Percentiles rank a stretch among this genome's conserved stretches.
Conservation (phyloP, 352 stramenopile genomes). For the Globisporangium canariense region DNA sequence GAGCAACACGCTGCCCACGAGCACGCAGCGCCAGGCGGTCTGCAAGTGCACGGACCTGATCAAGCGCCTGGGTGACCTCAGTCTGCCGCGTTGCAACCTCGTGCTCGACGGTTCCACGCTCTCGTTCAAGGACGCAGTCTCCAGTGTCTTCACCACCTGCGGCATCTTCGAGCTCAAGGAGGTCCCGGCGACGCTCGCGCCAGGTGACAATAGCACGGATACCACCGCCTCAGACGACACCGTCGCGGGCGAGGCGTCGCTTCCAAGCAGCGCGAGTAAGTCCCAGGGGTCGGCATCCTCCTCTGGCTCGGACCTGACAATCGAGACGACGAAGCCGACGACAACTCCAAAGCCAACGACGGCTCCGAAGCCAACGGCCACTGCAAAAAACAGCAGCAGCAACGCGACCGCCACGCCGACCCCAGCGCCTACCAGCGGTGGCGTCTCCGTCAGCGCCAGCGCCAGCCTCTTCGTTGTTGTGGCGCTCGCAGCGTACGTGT, state of each 20-base stretch:
- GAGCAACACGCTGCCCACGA: constrained; percentile 20
- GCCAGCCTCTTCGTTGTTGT: neutral
- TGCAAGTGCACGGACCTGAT: constrained; percentile 32
- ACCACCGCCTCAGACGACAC: neutral
- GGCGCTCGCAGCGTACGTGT: neutral
- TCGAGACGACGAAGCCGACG: neutral
- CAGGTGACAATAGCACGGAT: constrained; percentile 10
- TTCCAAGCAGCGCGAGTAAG: constrained; percentile 1
- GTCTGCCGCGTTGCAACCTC: constrained; percentile 28
- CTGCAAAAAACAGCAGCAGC: neutral
- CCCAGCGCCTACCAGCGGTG: neutral
- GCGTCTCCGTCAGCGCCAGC: neutral
- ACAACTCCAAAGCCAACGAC: constrained; percentile 4
- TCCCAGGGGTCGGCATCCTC: neutral
- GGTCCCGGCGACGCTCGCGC: constrained; percentile 10
- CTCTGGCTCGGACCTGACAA: constrained; percentile 5
- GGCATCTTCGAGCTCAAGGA: constrained; percentile 14
- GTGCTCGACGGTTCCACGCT: constrained; percentile 23
- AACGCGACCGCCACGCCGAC: neutral
- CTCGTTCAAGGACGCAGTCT: constrained; percentile 27
- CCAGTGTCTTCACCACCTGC: constrained; percentile 27
- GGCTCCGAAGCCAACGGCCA: neutral
- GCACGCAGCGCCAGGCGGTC: constrained; percentile 22
- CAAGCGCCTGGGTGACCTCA: constrained; percentile 23
- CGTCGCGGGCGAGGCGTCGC: neutral